Evolutionary conservation across 2,329 filamentous ascomycete genomes (phyloP).

Genomic region (Apiospora rasikravindrae): DNA sequence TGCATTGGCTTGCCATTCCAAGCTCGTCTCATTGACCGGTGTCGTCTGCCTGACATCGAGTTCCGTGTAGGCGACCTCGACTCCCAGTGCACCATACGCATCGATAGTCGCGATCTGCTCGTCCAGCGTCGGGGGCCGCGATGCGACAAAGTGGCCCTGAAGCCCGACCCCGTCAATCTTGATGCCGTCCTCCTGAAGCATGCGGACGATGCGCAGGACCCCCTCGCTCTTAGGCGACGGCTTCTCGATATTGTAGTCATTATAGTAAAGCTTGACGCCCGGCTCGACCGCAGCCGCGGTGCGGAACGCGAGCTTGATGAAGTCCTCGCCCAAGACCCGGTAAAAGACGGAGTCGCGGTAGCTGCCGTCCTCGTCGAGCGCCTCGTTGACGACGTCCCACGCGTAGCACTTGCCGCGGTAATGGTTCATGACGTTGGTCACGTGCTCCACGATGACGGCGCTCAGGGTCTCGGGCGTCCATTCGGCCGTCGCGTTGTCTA

Average conservation of each 20-base stretch:
- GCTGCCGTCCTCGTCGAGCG: conserved; percentile 59
- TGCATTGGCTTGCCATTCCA: conserved; percentile 37
- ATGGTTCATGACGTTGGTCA: conserved; percentile 52
- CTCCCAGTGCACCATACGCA: conserved; percentile 47
- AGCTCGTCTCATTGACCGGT: conserved; percentile 35
- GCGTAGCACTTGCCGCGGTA: conserved; percentile 56
- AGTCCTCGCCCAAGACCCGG: conserved; percentile 55
- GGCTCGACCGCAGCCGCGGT: conserved; percentile 54
- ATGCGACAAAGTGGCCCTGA: conserved; percentile 55
- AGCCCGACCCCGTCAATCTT: conserved; percentile 60
- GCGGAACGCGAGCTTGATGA: conserved; percentile 58
- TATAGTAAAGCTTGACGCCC: conserved; percentile 61
- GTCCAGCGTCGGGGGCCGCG: conserved; percentile 45
- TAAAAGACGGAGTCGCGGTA: conserved; percentile 55
- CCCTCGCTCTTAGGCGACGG: conserved; percentile 43
- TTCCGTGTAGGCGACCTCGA: conserved; percentile 61
- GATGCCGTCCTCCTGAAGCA: conserved; percentile 43
- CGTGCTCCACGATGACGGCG: conserved; percentile 56
- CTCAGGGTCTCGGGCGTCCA: conserved; percentile 60
- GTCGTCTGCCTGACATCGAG: conserved; percentile 53
- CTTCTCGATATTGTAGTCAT: conserved; percentile 62
- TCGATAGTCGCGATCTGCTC: conserved; percentile 48
- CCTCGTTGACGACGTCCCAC: conserved; percentile 66
- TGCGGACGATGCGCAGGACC: conserved; percentile 41
- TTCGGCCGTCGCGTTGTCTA: conserved; percentile 36